Base-by-base conservation (phyloP, 2,329 filamentous ascomycete genomes). In the Tympanopsis confertula region DNA sequence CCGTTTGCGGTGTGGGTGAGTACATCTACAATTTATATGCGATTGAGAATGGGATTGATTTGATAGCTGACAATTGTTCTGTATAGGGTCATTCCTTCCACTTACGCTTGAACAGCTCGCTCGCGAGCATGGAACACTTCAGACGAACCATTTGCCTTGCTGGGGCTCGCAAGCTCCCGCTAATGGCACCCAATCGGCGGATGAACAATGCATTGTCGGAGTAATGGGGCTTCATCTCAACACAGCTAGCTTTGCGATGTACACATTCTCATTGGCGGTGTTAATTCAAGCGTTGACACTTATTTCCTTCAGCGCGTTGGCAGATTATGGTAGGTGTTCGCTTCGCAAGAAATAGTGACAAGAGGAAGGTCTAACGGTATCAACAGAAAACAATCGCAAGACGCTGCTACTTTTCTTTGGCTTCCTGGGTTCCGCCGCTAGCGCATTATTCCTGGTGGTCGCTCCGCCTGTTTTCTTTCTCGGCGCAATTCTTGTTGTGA, bases 231-330 rank as follows among this genome's bases (percentile, higher is more conserved):
- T 83, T 42, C 81, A 94, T 51, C 81, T 98, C 62, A 96, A 96
- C 59, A 95, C 89, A 1, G 88, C 89, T 24, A 93, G 85, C 57
- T 95, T 96, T 57, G 89, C 87, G 55, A 94, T 96, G 86, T 96
- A 96, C 61, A 95, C 87, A 2, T 98, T 98, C 59, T 94, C 87
- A 41, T 67, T 93, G 51, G 93, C 86, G 54, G 91, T 98, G 2
- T 59, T 95, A 15, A 58, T 95, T 10, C 91, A 98, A 56, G 84
- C 88, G 1, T 61, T 96, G 19, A 64, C 96, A 20, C 93, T 98
- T 32, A 86, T 98, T 45, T 94, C 87, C 52, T 94, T 98, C 68
- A 94, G 87, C 52, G 91, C 86, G 39, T 88, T 89, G 5, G 91
- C 91, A 40, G 91, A 98, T 56, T 89, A 96, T 59, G 91, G 91